Evolutionary conservation across 2,329 filamentous ascomycete species (phyloP).

Genomic region (Ascochyta lentis): DNA sequence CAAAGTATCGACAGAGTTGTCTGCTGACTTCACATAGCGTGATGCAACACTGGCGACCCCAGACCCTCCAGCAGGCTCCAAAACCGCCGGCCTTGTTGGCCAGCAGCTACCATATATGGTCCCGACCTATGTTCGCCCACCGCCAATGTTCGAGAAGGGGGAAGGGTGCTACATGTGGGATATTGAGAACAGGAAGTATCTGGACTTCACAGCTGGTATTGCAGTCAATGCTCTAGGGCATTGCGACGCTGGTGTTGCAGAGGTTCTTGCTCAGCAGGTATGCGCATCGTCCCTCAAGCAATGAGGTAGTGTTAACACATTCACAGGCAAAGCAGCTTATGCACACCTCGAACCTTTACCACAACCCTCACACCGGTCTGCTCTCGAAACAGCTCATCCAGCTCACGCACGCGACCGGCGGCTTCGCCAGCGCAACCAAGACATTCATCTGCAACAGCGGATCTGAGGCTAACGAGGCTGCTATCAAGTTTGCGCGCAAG

Average conservation of each 20-base stretch:
- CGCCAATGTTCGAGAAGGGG: slow-evolving; percentile 87
- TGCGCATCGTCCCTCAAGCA: slow-evolving; percentile 8
- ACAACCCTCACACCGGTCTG: slow-evolving; percentile 93
- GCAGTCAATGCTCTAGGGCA: slow-evolving; percentile 94
- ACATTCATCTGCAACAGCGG: slow-evolving; percentile 97
- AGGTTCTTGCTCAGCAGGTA: slow-evolving; percentile 80
- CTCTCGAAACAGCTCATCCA: slow-evolving; percentile 86
- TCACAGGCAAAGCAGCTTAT: slow-evolving; percentile 70
- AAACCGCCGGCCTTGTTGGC: slow-evolving; percentile 75
- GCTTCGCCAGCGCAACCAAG: slow-evolving; percentile 78
- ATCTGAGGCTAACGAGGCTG: slow-evolving; percentile 95
- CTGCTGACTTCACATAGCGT: slow-evolving; percentile 33
- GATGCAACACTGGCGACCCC: slow-evolving; percentile 64
- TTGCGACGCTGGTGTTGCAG: slow-evolving; percentile 78
- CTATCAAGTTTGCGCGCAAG: slow-evolving; percentile 96
- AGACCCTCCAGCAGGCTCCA: slow-evolving; percentile 75
- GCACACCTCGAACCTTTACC: slow-evolving; percentile 95
- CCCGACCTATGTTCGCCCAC: slow-evolving; percentile 88
- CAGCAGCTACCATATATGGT: slow-evolving; percentile 90
- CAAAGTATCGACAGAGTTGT: background rate
- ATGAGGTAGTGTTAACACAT: slow-evolving; percentile 19
- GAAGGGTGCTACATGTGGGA: slow-evolving; percentile 90
- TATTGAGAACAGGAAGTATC: slow-evolving; percentile 83
- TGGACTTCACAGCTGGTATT: slow-evolving; percentile 96
- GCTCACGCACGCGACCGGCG: slow-evolving; percentile 78